These are phyloP conservation scores for Neurospora crassa DNA, from an alignment of 2,329 filamentous ascomycete genomes.

Conservation along the genomic window DNA sequence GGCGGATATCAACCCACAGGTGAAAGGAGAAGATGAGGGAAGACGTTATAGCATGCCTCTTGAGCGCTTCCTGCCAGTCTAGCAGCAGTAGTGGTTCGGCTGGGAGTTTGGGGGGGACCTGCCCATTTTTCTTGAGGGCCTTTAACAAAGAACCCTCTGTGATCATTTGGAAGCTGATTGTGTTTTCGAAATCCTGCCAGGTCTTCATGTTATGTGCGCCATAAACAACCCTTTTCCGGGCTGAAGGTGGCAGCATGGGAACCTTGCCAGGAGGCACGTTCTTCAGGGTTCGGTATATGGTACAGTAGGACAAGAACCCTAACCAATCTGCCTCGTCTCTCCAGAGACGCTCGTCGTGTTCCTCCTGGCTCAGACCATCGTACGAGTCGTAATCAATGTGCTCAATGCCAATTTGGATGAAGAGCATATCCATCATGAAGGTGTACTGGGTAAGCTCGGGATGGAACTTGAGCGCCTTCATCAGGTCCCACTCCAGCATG, in stretches of 20 bases:
- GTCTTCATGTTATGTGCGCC: constrained; percentile 12
- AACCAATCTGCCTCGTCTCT: constrained; percentile 22
- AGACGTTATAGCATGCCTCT: constrained; percentile 12
- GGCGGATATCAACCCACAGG: constrained; percentile 23
- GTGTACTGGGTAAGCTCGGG: constrained; percentile 14
- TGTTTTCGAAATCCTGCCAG: constrained; percentile 12
- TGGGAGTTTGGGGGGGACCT: constrained; percentile 12
- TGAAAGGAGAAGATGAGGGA: constrained; percentile 22
- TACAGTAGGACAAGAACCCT: constrained; percentile 15
- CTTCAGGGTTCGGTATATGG: constrained; percentile 11
- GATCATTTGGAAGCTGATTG: constrained; percentile 16
- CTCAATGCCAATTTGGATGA: constrained; percentile 18
- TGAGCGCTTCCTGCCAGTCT: constrained; percentile 16
- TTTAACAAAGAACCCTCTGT: constrained; percentile 19
- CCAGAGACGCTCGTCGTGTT: constrained; percentile 18
- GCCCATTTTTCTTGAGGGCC: constrained; percentile 17
- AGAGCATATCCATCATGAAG: constrained; percentile 20
- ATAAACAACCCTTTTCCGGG: constrained; percentile 11
- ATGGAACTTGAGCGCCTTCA: constrained; percentile 11
- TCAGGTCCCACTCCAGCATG: constrained; percentile 19
- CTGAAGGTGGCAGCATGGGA: constrained; percentile 11
- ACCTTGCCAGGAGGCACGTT: constrained; percentile 19
- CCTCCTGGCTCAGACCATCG: constrained; percentile 9
- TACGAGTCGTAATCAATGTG: constrained; percentile 21
- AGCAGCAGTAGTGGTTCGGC: constrained; percentile 21